These are phyloP conservation scores for Manihot esculenta DNA, from an alignment of 441 rosid genomes.

Conservation along the genomic window DNA sequence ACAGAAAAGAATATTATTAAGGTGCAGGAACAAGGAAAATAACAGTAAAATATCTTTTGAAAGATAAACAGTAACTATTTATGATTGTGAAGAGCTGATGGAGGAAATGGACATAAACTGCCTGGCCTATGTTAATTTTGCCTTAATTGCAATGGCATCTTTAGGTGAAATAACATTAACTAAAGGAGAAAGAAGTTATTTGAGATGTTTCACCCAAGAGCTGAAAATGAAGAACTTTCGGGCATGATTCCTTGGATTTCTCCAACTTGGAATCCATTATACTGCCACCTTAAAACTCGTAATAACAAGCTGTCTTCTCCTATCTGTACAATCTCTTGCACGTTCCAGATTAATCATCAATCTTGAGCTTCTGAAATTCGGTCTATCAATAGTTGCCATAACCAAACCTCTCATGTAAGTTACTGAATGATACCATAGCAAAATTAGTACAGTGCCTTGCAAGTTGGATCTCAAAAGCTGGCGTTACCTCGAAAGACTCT, in stretches of 20 bases:
- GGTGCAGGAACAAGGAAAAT: too few species aligned
- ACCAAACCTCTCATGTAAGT: background rate
- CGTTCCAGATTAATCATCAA: background rate
- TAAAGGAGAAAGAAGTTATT: background rate
- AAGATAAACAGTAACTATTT: too few species aligned
- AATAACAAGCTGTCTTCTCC: too few species aligned
- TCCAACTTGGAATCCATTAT: background rate
- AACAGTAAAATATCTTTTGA: too few species aligned
- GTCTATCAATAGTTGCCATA: background rate
- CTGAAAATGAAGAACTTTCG: background rate
- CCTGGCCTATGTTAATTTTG: too few species aligned
- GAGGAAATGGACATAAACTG: too few species aligned
- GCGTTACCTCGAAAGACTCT: constrained; percentile 81
- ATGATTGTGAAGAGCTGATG: constrained; percentile 36
- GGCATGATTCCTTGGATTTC: background rate
- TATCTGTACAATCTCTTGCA: background rate
- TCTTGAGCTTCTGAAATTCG: background rate
- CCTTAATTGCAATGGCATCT: too few species aligned
- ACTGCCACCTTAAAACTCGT: too few species aligned
- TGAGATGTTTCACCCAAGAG: too few species aligned
- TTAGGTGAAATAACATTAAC: background rate
- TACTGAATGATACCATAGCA: background rate
- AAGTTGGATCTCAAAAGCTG: constrained; percentile 85
- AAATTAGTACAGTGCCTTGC: constrained; percentile 77
- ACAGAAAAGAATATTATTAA: too few species aligned